Base-by-base conservation (phyloP, 2,329 filamentous ascomycete genomes). In the Aspergillus phoenicis region DNA sequence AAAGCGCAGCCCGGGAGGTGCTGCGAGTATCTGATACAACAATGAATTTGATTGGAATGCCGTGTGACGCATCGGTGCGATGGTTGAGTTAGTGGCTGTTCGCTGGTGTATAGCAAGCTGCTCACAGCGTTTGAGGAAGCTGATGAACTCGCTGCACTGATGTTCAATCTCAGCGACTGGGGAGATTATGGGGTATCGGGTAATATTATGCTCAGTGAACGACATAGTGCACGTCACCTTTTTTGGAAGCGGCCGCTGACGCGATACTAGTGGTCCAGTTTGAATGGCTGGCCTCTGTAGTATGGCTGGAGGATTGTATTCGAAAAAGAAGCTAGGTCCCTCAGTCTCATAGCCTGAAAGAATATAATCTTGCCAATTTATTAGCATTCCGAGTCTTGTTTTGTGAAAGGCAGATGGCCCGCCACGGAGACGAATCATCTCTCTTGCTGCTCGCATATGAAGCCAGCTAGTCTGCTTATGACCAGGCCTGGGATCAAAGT, bases 321-420 rank as follows among this genome's bases (percentile, higher is more conserved):
- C 73, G 54, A 73, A 77, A 58, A 70, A 73, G 54, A 78, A 77
- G 41, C 70, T 74, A 1, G 70, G 66, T 5, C 70, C 70, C 11
- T 72, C 66, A 1, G 70, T 71, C 57, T 77, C 73, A 62, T 77
- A 78, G 1, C 77, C 76, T 0, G 75, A 73, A 45, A 78, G 68
- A 33, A 77, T 76, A 61, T 78, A 78, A 62, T 78, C 76, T 60
- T 75, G 74, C 77, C 76, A 78, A 55, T 79, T 77, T 47, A 78
- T 77, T 52, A 79, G 61, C 73, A 76, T 78, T 3, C 72, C 75
- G 45, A 78, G 62, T 20, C 70, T 75, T 36, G 75, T 77, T 41
- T 76, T 69, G 33, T 70, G 65, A 55, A 78, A 76, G 8, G 71
- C 74, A 13, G 65, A 62, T 5, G 76, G 74, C 2, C 77, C 77